Percentiles rank a stretch among this genome's conserved stretches.
Evolutionary conservation across 106 monocot species (phyloP).

Genomic region (Posidonia australis): DNA sequence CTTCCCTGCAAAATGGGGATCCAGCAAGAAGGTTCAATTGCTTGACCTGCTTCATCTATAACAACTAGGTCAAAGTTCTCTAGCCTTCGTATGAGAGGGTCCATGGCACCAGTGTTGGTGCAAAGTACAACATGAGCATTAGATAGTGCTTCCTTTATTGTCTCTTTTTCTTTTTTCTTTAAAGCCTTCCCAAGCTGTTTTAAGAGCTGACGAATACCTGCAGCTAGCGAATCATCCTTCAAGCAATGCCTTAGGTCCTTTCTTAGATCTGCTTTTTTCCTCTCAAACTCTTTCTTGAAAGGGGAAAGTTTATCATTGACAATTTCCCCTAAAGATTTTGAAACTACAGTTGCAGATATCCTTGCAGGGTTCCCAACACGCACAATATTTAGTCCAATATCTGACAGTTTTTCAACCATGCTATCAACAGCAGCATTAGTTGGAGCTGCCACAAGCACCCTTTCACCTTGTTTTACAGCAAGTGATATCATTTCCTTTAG

Average conservation of each 20-base stretch:
- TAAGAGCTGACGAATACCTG: conserved; percentile 83
- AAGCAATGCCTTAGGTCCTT: conserved; percentile 84
- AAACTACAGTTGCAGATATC: conserved; percentile 65
- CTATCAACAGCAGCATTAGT: conserved; percentile 97
- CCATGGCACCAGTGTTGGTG: conserved; percentile 83
- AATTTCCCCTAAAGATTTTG: conserved; percentile 76
- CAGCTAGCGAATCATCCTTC: conserved; percentile 90
- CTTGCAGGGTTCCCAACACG: conserved; percentile 90
- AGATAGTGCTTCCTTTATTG: conserved; percentile 69
- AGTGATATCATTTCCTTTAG: conserved; percentile 63
- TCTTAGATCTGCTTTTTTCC: conserved; percentile 79
- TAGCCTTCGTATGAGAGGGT: conserved; percentile 63
- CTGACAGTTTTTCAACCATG: conserved; percentile 83
- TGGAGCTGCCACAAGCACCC: conserved; percentile 86
- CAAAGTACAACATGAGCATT: conserved; percentile 75
- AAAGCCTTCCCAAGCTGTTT: conserved; percentile 89
- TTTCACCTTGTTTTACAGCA: conserved; percentile 77
- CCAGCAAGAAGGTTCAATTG: conserved; percentile 92
- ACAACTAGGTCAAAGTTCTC: conserved; percentile 83
- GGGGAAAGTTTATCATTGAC: conserved; percentile 56
- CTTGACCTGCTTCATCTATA: conserved; percentile 94
- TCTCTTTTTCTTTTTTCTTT: conserved; percentile 91
- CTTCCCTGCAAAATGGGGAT: conserved; percentile 92
- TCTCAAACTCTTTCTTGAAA: conserved; percentile 88
- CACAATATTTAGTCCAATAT: conserved; percentile 48